These are phyloP conservation scores for Friedmanniomyces endolithicus DNA, from an alignment of 495 filamentous ascomycete species.

Conservation along the genomic window DNA sequence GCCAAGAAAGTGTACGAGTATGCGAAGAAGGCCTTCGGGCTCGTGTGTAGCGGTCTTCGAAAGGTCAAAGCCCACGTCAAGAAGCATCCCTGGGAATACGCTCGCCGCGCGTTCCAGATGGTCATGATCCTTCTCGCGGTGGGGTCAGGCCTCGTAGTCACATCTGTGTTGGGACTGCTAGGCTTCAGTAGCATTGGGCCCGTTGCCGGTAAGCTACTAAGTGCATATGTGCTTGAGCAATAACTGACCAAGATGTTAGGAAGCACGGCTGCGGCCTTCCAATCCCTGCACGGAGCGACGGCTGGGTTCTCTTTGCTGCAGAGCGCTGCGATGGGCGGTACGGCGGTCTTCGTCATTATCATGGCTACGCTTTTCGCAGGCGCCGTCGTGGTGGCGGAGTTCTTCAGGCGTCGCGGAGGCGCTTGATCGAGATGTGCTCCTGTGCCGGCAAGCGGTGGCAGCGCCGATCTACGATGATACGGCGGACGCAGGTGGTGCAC, in stretches of 20 bases:
- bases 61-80: background rate
- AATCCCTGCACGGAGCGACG: background rate
- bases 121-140: background rate
- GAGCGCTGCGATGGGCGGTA: constrained; percentile 18
- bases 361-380: constrained; percentile 1
- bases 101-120: constrained; percentile 1
- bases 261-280: background rate
- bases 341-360: constrained; percentile 6
- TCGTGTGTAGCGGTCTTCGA: background rate
- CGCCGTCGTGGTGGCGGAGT: constrained; percentile 1
- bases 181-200: constrained; percentile 4
- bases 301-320: constrained; percentile 12
- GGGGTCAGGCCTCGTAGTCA: background rate
- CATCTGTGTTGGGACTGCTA: background rate
- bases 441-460: too few relatives aligned
- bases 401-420: background rate
- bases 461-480: too few relatives aligned
- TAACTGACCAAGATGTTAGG: background rate
- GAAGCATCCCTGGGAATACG: background rate
- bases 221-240: background rate
- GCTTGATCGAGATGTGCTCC: background rate
- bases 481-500: too few relatives aligned
- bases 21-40: background rate
- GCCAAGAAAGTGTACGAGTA: background rate
- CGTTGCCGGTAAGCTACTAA: background rate